Conservation (phyloP, 371 early-diverging fungal genomes). For the Sporodiniella umbellata region DNA sequence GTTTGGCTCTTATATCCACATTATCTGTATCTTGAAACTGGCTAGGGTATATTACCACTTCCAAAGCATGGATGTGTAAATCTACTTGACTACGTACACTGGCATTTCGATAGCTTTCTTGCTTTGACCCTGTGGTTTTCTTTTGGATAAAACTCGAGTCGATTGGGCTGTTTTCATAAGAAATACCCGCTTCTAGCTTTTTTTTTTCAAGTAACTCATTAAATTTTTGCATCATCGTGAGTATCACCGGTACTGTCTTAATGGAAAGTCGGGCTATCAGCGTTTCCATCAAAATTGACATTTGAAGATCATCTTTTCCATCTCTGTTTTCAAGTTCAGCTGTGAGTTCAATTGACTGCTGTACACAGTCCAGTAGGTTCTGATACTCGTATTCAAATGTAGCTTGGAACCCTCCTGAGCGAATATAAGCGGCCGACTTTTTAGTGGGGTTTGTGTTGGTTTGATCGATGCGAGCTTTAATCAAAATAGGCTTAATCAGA, state of each 20-base stretch:
- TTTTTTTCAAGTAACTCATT: slow-evolving; percentile 61
- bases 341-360: slow-evolving; percentile 32
- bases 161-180: background rate
- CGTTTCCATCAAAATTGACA: slow-evolving; percentile 19
- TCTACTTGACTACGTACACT: slow-evolving; percentile 14
- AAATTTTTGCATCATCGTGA: slow-evolving; percentile 54
- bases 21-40: slow-evolving; percentile 75
- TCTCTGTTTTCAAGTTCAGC: slow-evolving; percentile 19
- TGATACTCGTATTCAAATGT: slow-evolving; percentile 71
- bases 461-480: slow-evolving; percentile 16
- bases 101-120: slow-evolving; percentile 1
- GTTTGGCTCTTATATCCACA: slow-evolving; percentile 47
- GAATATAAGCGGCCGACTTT: slow-evolving; percentile 15
- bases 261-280: slow-evolving; percentile 47
- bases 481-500: slow-evolving; percentile 25
- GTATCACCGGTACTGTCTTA: slow-evolving; percentile 62
- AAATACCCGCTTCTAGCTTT: slow-evolving; percentile 34
- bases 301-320: slow-evolving; percentile 7
- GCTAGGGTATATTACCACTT: slow-evolving; percentile 59
- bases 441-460: background rate
- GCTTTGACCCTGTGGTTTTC: background rate
- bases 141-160: background rate
- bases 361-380: slow-evolving; percentile 51
- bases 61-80: slow-evolving; percentile 29
- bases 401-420: slow-evolving; percentile 37